Evolutionary conservation across 352 stramenopile species (phyloP), one percentile per base, ranked within the genome.

Genomic region (Saprolegnia parasitica): DNA sequence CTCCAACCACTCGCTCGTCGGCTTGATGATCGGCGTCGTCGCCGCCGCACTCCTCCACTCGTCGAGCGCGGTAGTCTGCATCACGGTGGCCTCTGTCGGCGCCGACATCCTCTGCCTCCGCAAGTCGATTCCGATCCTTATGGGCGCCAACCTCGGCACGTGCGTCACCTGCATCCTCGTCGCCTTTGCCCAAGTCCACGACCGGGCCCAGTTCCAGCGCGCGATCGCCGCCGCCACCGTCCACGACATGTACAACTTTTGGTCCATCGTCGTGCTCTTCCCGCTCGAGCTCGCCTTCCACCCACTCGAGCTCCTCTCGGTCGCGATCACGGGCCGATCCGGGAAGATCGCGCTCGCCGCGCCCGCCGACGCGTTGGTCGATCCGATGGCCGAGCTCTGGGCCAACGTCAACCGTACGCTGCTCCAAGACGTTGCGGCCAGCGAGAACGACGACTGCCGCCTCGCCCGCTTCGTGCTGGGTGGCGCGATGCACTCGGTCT

Each of bases 241-340:
- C 29, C 84, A 90, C 62, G 81, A 89, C 73, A 76, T 86, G 57
- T 92, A 89, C 77, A 91, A 91, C 76, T 80, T 86, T 21, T 65
- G 87, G 29, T 72, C 75, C 40, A 72, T 83, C 0, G 23, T 32
- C 42, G 58, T 81, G 10, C 68, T 79, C 10, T 63, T 83, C 40
- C 78, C 78, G 40, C 4, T 83, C 11, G 78, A 84, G 64, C 21
- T 62, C 8, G 57, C 65, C 39, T 73, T 63, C 18, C 52, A 60
- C 37, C 73, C 72, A 20, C 67, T 84, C 21, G 62, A 73, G 42
- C 20, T 62, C 24, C 40, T 80, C 72, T 76, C 65, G 20, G 61
- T 72, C 39, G 84, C 88, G 0, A 72, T 68, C 24, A 60, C 52
- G 24, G 24, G 52, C 24, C 1, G 10, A 24, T 55, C 47, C 24